phyloP scores from a whole-genome alignment of 2,329 filamentous ascomycete genomes.

The Myriosclerotinia scirpicola region DNA sequence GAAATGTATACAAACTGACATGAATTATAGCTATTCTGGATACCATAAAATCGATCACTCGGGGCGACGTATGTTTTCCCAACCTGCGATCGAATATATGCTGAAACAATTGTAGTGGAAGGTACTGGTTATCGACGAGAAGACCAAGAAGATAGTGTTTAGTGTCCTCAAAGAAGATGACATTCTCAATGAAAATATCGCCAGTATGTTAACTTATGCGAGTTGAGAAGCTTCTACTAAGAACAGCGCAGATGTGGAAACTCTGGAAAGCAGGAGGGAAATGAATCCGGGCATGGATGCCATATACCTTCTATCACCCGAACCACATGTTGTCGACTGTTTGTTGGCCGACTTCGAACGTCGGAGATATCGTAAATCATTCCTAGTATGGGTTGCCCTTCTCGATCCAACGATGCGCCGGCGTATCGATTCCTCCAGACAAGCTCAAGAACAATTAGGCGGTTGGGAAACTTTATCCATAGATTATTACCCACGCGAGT shows the following conservation, averaged over 20 bases:
- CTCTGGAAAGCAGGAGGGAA: constrained; percentile 82
- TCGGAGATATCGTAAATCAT: constrained; percentile 74
- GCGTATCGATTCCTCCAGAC: constrained; percentile 70
- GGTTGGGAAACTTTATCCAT: constrained; percentile 80
- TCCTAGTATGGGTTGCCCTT: constrained; percentile 81
- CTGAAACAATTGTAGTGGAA: constrained; percentile 71
- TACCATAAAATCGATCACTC: constrained; percentile 74
- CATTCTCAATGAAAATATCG: constrained; percentile 94
- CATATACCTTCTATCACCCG: constrained; percentile 85
- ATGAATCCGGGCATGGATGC: constrained; percentile 89
- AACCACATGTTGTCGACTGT: constrained; percentile 87
- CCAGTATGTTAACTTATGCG: constrained; percentile 58
- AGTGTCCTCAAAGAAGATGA: constrained; percentile 94
- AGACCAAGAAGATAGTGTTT: constrained; percentile 80
- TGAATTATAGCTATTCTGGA: constrained; percentile 62
- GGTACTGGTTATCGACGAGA: constrained; percentile 85
- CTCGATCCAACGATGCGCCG: constrained; percentile 69
- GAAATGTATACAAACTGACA: constrained; percentile 26
- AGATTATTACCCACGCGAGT: constrained; percentile 88
- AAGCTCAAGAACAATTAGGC: constrained; percentile 71
- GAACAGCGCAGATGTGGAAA: constrained; percentile 74
- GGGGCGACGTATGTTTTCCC: constrained; percentile 66
- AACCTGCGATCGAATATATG: constrained; percentile 11
- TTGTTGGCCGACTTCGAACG: constrained; percentile 89
- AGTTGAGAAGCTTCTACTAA: constrained; percentile 23